These are phyloP conservation scores for Piper longum DNA, from an alignment of 164 flowering plant genomes.

Conservation along the genomic window DNA sequence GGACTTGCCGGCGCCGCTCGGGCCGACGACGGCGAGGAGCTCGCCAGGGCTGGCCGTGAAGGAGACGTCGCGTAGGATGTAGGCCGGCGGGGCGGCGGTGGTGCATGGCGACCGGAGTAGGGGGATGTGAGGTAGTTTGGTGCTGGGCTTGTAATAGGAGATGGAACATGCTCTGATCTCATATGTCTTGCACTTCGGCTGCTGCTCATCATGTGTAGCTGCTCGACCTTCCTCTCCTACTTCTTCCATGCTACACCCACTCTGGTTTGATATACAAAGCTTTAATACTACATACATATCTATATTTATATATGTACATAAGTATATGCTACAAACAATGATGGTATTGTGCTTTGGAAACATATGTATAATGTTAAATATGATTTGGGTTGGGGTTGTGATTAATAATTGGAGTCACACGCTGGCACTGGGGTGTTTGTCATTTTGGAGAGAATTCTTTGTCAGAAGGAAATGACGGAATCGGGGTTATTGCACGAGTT, in stretches of 20 bases:
- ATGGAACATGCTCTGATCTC: conserved; percentile 48
- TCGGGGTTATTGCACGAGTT: no score
- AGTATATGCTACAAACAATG: no score
- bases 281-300: no score
- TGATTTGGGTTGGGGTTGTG: no score
- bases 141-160: conserved; percentile 50
- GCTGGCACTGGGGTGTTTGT: no score
- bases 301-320: no score
- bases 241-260: not conserved
- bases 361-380: no score
- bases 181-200: conserved; percentile 26
- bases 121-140: conserved; percentile 15
- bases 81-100: conserved; percentile 28
- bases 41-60: conserved; percentile 60
- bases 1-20: conserved; percentile 91
- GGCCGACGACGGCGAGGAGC: conserved; percentile 85
- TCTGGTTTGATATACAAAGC: not conserved
- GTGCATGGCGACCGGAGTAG: conserved; percentile 33
- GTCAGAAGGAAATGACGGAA: no score
- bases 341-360: no score
- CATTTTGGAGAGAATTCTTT: no score
- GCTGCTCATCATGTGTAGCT: not conserved
- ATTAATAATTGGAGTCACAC: no score
- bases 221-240: not conserved
- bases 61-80: conserved; percentile 55